Base-by-base conservation (phyloP, 1,284 basidiomycete species). In the Pterulicium gracile region DNA sequence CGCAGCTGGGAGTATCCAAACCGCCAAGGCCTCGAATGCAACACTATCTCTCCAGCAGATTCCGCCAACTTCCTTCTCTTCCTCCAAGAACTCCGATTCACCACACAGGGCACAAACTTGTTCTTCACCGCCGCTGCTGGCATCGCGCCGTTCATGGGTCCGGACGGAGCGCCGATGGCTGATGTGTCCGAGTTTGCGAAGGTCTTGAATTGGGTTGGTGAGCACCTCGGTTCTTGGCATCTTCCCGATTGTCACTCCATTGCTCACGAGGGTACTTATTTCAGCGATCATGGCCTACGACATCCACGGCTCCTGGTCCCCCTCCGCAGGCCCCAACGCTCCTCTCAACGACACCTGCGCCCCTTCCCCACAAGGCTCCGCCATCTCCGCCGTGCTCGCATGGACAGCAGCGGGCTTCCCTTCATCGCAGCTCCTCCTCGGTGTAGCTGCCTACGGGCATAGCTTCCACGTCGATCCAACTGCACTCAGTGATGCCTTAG, bases 281-380 rank as follows among this genome's bases (percentile, higher is more conserved):
- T n/a, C n/a, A n/a, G 57, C 62, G 46, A 58, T 94, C 61, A 94
- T 95, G 91, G 82, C 85, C 64, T 94, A 94, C 63, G 91, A 94
- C 59, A 68, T 93, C 47, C 87, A 73, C 71, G 88, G 88, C 21
- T 68, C 75, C 18, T 66, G 69, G 68, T 68, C 52, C 46, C 44
- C 45, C 19, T 50, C 60, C 34, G 64, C 68, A 3, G 84, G 85
- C 4, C 77, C 85, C 20, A 87, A 95, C 61, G 81, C 90, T 0
- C 91, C 92, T n/a, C 73, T 95, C 12, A 67, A 78, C 24, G 80
- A 93, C 62, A 72, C 77, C 0, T 95, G 91, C 59, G 74, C 79
- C 2, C 58, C 79, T 1, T 64, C 75, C 46, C 78, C 84, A 48
- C 70, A 71, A 20, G 89, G 87, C 4, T 92, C 88, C 50, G 88